Base-by-base conservation (phyloP, 352 stramenopile genomes). In the Globisporangium cystogenes region DNA sequence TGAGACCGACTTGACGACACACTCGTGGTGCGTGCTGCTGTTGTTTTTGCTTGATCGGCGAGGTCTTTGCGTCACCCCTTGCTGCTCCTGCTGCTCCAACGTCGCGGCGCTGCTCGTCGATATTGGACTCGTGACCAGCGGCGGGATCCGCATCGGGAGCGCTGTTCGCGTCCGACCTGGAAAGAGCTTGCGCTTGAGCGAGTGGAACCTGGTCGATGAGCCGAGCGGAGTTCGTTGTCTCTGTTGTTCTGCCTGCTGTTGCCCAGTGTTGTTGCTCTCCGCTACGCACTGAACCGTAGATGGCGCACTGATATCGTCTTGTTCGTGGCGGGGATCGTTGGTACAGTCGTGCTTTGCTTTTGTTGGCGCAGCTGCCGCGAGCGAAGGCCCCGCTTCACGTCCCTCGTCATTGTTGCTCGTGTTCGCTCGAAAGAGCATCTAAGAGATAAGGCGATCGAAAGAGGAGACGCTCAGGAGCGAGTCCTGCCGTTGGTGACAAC, bases 111-210 rank as follows among this genome's bases (percentile, higher is more conserved):
- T 20, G 2, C 45, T 39, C 21, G 57, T 29, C 23, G 44, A 62
- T 29, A 79, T 75, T 1, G 75, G 75, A 58, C 70, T 86, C 37
- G 71, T 55, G 23, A 77, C 16, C 2, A 86, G 50, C 20, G 72
- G 66, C 7, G 75, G 70, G 23, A 84, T 70, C 2, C 62, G 60
- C 18, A 52, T 55, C 29, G 75, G 73, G 27, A 76, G 59, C 10
- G 71, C 66, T 18, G 51, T 50, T 16, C 75, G 75, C 59, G 77
- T 73, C 18, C 65, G 65, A 16, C 62, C 74, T 12, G 73, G 73
- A 46, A 86, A 86, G 1, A 86, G 39, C 33, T 84, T 84, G 6
- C 75, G 61, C 55, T 84, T 84, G 48, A 86, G 50, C 12, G 63
- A 62, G 39, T 64, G 62, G 49, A 86, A 79, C 59, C 74, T 80